Percentiles rank a stretch among this genome's conserved stretches.
These are phyloP conservation scores for Ammopiptanthus mongolicus DNA, from an alignment of 306 rosid genomes.

Conservation along the genomic window DNA sequence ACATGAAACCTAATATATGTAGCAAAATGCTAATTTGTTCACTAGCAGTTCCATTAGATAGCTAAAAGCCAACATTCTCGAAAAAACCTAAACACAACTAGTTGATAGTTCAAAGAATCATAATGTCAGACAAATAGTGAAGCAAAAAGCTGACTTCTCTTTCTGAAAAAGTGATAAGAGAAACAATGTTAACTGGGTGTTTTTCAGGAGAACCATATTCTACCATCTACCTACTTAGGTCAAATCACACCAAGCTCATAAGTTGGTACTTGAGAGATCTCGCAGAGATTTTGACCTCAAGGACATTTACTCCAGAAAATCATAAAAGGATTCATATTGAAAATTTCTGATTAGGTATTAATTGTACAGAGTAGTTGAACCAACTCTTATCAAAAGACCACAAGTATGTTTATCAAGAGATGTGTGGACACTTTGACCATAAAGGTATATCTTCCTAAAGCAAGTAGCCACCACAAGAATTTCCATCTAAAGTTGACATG, in stretches of 20 bases:
- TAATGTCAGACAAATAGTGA: not conserved
- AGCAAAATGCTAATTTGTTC: not conserved
- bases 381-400: not conserved
- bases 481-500: not conserved
- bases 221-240: not conserved
- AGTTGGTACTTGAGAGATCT: not conserved
- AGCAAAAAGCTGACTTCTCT: not conserved
- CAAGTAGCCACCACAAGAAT: not conserved
- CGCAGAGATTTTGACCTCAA: not conserved
- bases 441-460: not conserved
- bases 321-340: not conserved
- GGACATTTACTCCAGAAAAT: not conserved
- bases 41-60: not conserved
- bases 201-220: not conserved
- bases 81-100: not conserved
- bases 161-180: not conserved
- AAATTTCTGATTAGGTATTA: not conserved
- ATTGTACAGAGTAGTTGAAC: not conserved
- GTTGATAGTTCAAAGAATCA: not conserved
- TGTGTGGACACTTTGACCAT: not conserved
- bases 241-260: not conserved
- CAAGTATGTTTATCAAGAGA: not conserved
- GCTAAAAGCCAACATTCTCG: not conserved
- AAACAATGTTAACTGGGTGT: not conserved
- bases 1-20: conserved; percentile 18